Percentiles rank a stretch among this genome's conserved stretches.
phyloP scores from a whole-genome alignment of 306 rosid species.

The Rosa multiflora region DNA sequence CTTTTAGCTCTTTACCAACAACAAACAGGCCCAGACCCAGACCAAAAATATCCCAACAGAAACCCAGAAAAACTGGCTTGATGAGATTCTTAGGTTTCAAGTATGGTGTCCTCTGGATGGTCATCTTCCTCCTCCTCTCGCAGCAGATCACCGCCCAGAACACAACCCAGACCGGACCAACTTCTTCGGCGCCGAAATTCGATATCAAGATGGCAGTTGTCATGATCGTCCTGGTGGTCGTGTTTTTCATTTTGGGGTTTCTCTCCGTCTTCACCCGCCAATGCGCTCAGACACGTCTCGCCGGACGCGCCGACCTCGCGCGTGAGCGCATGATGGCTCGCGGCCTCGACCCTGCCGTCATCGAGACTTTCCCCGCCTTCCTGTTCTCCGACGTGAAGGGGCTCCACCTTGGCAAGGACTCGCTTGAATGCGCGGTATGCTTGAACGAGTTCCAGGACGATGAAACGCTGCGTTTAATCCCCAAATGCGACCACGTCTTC shows the following conservation, averaged over 20 bases:
- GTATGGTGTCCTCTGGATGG: background rate
- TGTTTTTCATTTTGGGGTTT: conserved; percentile 64
- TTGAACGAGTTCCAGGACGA: conserved; percentile 68
- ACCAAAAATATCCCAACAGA: background rate
- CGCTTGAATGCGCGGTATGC: conserved; percentile 95
- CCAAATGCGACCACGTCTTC: conserved; percentile 84
- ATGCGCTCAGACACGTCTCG: conserved; percentile 49
- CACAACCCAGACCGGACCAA: background rate
- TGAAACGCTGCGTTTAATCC: conserved; percentile 90
- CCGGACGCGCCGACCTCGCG: conserved; percentile 29
- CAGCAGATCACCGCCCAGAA: conserved; percentile 42
- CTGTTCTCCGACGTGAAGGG: conserved; percentile 74
- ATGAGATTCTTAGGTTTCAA: background rate
- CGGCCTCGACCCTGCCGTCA: conserved; percentile 56
- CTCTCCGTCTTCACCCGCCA: conserved; percentile 86
- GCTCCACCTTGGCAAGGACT: conserved; percentile 52
- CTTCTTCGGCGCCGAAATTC: conserved; percentile 19
- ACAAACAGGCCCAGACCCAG: background rate
- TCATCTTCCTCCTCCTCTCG: conserved; percentile 12
- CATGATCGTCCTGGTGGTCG: conserved; percentile 43
- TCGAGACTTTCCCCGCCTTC: conserved; percentile 71
- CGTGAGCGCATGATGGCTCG: conserved; percentile 27
- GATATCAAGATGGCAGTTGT: conserved; percentile 54
- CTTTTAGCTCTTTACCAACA: background rate
- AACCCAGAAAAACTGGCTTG: background rate